Conservation (phyloP, 2,329 filamentous ascomycete species). For the Ophiocordyceps robertsii region DNA sequence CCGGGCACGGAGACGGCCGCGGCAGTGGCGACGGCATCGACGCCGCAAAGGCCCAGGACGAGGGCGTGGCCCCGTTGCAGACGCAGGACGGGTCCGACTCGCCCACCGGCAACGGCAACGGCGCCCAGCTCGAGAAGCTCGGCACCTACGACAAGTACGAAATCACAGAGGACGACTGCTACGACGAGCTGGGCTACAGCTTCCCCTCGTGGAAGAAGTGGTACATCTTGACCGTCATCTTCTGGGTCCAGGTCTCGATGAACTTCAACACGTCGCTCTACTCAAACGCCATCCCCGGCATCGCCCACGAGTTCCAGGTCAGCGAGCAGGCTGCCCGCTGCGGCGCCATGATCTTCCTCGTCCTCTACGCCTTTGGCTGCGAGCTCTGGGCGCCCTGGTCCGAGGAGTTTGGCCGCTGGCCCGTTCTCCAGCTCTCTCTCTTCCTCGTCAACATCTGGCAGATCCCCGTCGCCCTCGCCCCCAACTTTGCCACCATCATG, state of each 20-base stretch:
- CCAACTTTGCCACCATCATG: constrained; percentile 58
- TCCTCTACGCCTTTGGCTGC: constrained; percentile 74
- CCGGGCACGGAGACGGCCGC: constrained; percentile 1
- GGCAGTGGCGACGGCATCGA: background rate
- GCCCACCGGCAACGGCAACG: constrained; percentile 5
- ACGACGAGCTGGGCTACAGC: constrained; percentile 49
- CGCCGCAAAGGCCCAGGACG: background rate
- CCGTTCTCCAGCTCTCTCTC: constrained; percentile 59
- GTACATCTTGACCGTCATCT: constrained; percentile 60
- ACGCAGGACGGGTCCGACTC: constrained; percentile 2
- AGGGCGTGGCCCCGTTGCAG: background rate
- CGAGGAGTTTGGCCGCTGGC: constrained; percentile 68
- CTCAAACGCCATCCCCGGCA: constrained; percentile 53
- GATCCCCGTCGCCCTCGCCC: constrained; percentile 56
- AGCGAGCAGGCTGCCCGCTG: constrained; percentile 55
- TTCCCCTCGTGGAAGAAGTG: constrained; percentile 54
- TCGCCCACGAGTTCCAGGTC: constrained; percentile 53
- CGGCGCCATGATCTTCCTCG: constrained; percentile 66
- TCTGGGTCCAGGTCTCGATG: constrained; percentile 63
- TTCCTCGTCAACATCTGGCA: constrained; percentile 69
- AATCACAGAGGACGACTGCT: constrained; percentile 46
- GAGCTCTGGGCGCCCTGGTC: constrained; percentile 83
- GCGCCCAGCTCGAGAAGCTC: constrained; percentile 17
- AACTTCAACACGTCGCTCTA: constrained; percentile 68
- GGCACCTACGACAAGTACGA: constrained; percentile 28